These are phyloP conservation scores for Salvia hispanica DNA, from an alignment of 257 asterid genomes.

Conservation along the genomic window DNA sequence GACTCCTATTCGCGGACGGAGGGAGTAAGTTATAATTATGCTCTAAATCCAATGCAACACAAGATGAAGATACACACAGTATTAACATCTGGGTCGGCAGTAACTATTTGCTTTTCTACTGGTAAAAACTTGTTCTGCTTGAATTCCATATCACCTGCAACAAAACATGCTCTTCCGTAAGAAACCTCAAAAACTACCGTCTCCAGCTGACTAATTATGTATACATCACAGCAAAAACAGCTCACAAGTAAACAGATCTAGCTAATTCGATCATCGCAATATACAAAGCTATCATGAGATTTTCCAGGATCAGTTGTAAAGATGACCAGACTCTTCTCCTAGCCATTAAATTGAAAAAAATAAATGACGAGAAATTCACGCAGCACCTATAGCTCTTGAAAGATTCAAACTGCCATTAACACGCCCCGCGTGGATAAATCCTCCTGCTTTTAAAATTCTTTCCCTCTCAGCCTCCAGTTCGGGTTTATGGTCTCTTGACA, in stretches of 20 bases:
- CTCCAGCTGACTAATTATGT: too few relatives aligned
- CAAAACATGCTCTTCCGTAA: conserved; percentile 11
- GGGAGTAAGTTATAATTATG: background rate
- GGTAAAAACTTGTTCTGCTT: conserved; percentile 94
- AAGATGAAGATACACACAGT: conserved; percentile 46
- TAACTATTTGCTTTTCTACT: conserved; percentile 83
- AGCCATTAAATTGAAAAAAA: background rate
- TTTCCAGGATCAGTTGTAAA: background rate
- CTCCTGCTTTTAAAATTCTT: conserved; percentile 90
- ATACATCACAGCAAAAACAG: background rate
- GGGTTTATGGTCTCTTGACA: conserved; percentile 97
- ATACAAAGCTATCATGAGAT: background rate
- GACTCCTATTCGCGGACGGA: too few relatives aligned
- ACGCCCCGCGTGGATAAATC: conserved; percentile 94
- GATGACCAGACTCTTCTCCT: background rate
- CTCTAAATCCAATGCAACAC: background rate
- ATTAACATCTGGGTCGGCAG: conserved; percentile 95
- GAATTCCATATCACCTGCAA: conserved; percentile 99
- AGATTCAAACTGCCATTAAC: conserved; percentile 94
- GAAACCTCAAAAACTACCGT: background rate
- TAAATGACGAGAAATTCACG: background rate
- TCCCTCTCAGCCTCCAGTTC: conserved; percentile 92
- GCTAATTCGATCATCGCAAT: background rate
- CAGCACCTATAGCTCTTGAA: conserved; percentile 88
- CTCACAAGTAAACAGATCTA: background rate